Evolutionary conservation across 768 basidiomycete genomes (phyloP), one percentile per base, ranked within the genome.

Genomic region (Pholiota microspora): DNA sequence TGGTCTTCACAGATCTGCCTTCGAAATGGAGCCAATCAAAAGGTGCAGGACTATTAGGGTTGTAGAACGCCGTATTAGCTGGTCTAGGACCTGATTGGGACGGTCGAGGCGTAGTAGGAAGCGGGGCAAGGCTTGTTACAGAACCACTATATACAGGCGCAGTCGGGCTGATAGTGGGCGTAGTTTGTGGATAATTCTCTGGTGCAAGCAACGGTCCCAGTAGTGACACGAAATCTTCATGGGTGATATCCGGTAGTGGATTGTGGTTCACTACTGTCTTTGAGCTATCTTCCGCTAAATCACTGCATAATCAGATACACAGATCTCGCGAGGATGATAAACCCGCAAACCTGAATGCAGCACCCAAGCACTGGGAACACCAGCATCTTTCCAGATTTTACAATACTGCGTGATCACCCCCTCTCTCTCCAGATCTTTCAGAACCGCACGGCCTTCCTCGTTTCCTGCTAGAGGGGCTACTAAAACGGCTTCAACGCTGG

Each of bases 11-110:
- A 0, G 82, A 86, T 2, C 91, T 75, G 3, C 90, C 91, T 61
- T 93, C 91, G 56, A 94, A 89, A 63, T 93, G 90, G 5, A 94
- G 70, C 89, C 91, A 92, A 59, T 93, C 88, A 50, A 93, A 88
- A 0, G 90, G 92, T 0, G 90, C 88, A 0, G 86, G 85, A 46
- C 82, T 85, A 56, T 80, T 77, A 7, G 77, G 74, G 53, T 76
- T 83, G 29, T 62, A 65, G 45, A 74, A 68, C 45, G 63, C 64
- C 27, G 61, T 44, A 28, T 68, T 67, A 3, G 69, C 68, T 4
- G 69, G 61, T 46, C 73, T 67, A 32, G 75, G 66, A 1, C 66
- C 66, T n/a, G 70, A 62, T 52, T 24, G 70, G 44, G 62, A 68
- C 52, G 66, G 63, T 32, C 62, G 56, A 49, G 70, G 67, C n/a